Evolutionary conservation across 345 rosid species (phyloP).

Genomic region (Cochlearia excelsa): DNA sequence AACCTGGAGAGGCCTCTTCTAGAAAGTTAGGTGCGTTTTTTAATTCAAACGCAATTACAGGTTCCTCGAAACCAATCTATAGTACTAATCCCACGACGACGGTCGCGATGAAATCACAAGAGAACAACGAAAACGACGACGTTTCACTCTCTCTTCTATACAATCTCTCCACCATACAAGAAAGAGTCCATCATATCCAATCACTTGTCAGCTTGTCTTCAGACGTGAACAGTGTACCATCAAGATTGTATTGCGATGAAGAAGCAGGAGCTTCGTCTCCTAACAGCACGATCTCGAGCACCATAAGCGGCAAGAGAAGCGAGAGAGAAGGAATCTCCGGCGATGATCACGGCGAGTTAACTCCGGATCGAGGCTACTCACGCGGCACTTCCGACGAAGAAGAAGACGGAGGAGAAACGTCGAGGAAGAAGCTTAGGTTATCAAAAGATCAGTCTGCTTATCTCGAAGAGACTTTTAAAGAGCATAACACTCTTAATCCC

Average conservation of each 20-base stretch:
- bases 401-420: slow-evolving; percentile 75
- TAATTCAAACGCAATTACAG: slow-evolving; percentile 85
- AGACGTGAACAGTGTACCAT: slow-evolving; percentile 81
- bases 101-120: slow-evolving; percentile 21
- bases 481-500: slow-evolving; percentile 97
- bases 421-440: slow-evolving; percentile 87
- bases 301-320: slow-evolving; percentile 77
- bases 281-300: slow-evolving; percentile 87
- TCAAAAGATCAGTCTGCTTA: slow-evolving; percentile 91
- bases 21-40: slow-evolving; percentile 74
- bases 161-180: slow-evolving; percentile 55
- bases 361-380: slow-evolving; percentile 59
- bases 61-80: slow-evolving; percentile 36
- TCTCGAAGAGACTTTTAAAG: slow-evolving; percentile 92
- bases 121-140: slow-evolving; percentile 15
- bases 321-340: slow-evolving; percentile 65
- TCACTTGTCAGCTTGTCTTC: slow-evolving; percentile 40
- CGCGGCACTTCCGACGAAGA: slow-evolving; percentile 91
- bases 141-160: slow-evolving; percentile 48
- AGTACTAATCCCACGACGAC: not conserved
- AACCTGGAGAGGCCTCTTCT: slow-evolving; percentile 68
- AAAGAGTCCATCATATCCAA: slow-evolving; percentile 60
- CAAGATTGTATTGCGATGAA: slow-evolving; percentile 60
- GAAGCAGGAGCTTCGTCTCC: slow-evolving; percentile 89
- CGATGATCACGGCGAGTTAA: slow-evolving; percentile 59